These are phyloP conservation scores for Hygrocybe coccinea DNA, from an alignment of 768 basidiomycete species.

Conservation along the genomic window DNA sequence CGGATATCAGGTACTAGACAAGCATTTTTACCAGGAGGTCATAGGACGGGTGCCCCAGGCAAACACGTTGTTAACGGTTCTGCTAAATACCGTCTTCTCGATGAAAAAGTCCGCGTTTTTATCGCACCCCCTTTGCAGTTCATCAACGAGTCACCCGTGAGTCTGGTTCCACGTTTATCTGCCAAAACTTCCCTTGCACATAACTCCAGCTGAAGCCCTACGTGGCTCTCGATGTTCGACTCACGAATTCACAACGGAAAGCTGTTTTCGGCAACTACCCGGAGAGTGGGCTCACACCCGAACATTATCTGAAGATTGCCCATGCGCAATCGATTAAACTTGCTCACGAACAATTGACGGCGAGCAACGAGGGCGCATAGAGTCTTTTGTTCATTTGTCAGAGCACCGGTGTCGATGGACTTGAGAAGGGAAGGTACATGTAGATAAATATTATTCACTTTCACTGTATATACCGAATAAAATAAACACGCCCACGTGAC, in stretches of 20 bases:
- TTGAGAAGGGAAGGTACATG: too few species aligned
- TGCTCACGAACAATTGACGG: neutral
- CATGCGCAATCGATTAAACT: constrained; percentile 14
- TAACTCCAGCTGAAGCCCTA: constrained; percentile 61
- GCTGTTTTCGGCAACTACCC: constrained; percentile 39
- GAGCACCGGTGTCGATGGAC: neutral
- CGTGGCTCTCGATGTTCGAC: constrained; percentile 45
- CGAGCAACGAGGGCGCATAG: too few species aligned
- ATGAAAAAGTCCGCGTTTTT: constrained; percentile 79
- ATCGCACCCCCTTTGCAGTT: constrained; percentile 72
- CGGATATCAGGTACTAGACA: constrained; percentile 66
- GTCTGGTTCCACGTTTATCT: constrained; percentile 20
- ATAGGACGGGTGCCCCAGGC: constrained; percentile 84
- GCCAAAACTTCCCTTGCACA: neutral
- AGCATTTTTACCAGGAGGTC: constrained; percentile 76
- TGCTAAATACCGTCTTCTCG: constrained; percentile 75
- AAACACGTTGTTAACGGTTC: constrained; percentile 74
- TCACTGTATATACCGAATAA: too few species aligned
- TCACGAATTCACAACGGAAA: constrained; percentile 32
- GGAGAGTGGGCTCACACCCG: constrained; percentile 38
- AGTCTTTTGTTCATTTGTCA: too few species aligned
- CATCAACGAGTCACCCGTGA: constrained; percentile 53
- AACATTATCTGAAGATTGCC: constrained; percentile 41
- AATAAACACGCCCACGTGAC: constrained; percentile 1
- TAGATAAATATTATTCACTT: too few species aligned